These are phyloP conservation scores for Metarhizium humberi DNA, from an alignment of 2,329 filamentous ascomycete species.

Conservation along the genomic window DNA sequence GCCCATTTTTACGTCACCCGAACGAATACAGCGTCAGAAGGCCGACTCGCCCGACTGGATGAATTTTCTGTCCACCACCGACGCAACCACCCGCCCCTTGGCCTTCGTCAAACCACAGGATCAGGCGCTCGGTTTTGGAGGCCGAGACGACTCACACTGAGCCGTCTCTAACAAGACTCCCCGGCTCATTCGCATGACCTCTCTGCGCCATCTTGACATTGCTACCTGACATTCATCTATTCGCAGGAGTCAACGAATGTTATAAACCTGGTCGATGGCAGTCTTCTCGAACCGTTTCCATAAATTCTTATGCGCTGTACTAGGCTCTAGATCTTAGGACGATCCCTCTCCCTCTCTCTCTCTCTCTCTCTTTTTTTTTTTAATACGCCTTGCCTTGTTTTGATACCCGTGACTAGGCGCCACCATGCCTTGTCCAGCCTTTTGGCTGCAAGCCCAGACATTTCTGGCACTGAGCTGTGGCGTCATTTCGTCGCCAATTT, in stretches of 20 bases:
- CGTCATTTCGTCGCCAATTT: constrained; percentile 14
- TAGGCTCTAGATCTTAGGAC: too few species aligned
- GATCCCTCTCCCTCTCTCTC: too few species aligned
- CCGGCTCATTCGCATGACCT: neutral
- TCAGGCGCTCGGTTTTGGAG: neutral
- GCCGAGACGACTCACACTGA: too few species aligned
- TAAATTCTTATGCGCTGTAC: too few species aligned
- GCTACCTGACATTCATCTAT: neutral
- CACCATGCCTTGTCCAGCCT: constrained; percentile 16
- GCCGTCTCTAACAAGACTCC: neutral
- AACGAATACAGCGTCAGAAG: neutral
- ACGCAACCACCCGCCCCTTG: neutral
- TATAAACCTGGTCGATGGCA: neutral
- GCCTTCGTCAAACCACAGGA: neutral
- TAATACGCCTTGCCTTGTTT: neutral
- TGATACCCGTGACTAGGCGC: neutral
- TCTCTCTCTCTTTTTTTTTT: neutral
- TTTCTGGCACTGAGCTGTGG: constrained; percentile 13
- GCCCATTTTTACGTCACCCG: neutral
- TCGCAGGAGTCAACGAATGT: neutral
- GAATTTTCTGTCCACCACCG: neutral
- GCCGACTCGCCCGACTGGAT: neutral
- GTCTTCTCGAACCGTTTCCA: too few species aligned
- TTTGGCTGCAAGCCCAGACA: constrained; percentile 20
- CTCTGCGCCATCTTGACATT: constrained; percentile 1